Evolutionary conservation across 1,284 basidiomycete species (phyloP).

Genomic region (Papiliotrema nemorosa): DNA sequence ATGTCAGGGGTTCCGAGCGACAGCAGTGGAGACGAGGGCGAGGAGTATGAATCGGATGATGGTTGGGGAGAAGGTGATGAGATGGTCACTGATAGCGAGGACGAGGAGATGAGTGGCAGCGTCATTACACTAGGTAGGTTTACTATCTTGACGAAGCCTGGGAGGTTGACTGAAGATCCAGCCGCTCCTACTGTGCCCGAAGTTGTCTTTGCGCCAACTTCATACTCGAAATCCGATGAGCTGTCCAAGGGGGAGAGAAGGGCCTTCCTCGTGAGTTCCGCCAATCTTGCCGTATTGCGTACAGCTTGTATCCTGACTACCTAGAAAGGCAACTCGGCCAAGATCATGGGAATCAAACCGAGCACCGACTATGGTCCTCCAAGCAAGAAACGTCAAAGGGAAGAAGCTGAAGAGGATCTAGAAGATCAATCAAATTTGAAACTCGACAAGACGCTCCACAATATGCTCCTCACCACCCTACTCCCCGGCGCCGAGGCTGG

Average conservation of each 20-base stretch:
- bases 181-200: constrained; percentile 26
- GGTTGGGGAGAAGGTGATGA: constrained; percentile 41
- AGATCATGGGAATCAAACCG: constrained; percentile 43
- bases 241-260: constrained; percentile 42
- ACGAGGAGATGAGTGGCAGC: constrained; percentile 16
- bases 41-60: constrained; percentile 36
- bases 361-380: constrained; percentile 16
- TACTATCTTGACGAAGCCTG: background rate
- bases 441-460: constrained; percentile 49
- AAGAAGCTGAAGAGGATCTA: constrained; percentile 37
- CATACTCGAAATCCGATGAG: background rate
- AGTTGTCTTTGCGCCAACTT: constrained; percentile 39
- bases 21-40: constrained; percentile 24
- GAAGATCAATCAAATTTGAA: constrained; percentile 27
- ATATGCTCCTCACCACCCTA: constrained; percentile 46
- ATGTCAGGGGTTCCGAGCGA: constrained; percentile 2
- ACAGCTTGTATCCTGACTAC: no score
- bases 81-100: constrained; percentile 41
- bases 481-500: constrained; percentile 30
- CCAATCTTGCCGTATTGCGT: background rate
- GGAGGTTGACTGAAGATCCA: background rate
- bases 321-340: constrained; percentile 43
- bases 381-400: constrained; percentile 18
- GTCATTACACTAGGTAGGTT: no score
- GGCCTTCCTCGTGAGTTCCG: constrained; percentile 39